These are phyloP conservation scores for Ceratocystis cacaofunesta DNA, from an alignment of 2,329 filamentous ascomycete genomes.

Conservation along the genomic window DNA sequence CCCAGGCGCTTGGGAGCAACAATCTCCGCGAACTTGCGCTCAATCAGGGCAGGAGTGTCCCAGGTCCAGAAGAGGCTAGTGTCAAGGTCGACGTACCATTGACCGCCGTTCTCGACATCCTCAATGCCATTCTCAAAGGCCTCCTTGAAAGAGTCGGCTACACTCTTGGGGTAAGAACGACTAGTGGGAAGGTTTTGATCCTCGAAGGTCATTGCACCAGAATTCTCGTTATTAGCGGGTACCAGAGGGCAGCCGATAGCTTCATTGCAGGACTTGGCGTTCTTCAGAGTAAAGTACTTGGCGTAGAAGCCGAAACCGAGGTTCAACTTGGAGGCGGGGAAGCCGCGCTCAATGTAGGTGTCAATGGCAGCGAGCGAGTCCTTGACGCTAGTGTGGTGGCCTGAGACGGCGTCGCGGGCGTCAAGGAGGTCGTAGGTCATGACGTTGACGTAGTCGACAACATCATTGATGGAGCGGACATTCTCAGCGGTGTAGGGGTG, in stretches of 20 bases:
- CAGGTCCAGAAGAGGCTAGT: slow-evolving; percentile 58
- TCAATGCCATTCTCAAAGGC: slow-evolving; percentile 26
- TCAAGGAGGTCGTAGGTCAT: slow-evolving; percentile 60
- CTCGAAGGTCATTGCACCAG: background rate
- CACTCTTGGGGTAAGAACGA: background rate
- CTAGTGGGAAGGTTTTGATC: background rate
- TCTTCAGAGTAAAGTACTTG: slow-evolving; percentile 43
- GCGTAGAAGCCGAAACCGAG: slow-evolving; percentile 51
- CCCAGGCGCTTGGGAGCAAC: slow-evolving; percentile 42
- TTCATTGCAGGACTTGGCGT: slow-evolving; percentile 26
- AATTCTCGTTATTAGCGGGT: slow-evolving; percentile 31
- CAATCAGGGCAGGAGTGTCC: slow-evolving; percentile 48
- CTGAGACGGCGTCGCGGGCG: slow-evolving; percentile 47
- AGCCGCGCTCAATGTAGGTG: slow-evolving; percentile 43
- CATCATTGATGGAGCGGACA: slow-evolving; percentile 40
- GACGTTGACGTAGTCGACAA: slow-evolving; percentile 53
- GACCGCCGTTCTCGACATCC: slow-evolving; percentile 44
- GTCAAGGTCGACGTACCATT: slow-evolving; percentile 50
- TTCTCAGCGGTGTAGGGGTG: slow-evolving; percentile 47
- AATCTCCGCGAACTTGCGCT: slow-evolving; percentile 45
- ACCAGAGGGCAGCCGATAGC: slow-evolving; percentile 39
- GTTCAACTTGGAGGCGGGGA: slow-evolving; percentile 38
- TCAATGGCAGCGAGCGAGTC: slow-evolving; percentile 40
- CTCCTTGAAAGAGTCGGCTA: slow-evolving; percentile 36
- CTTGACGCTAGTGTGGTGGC: slow-evolving; percentile 47